Evolutionary conservation across 179 eudicot genomes (phyloP).

Genomic region (Beta lomatogona): DNA sequence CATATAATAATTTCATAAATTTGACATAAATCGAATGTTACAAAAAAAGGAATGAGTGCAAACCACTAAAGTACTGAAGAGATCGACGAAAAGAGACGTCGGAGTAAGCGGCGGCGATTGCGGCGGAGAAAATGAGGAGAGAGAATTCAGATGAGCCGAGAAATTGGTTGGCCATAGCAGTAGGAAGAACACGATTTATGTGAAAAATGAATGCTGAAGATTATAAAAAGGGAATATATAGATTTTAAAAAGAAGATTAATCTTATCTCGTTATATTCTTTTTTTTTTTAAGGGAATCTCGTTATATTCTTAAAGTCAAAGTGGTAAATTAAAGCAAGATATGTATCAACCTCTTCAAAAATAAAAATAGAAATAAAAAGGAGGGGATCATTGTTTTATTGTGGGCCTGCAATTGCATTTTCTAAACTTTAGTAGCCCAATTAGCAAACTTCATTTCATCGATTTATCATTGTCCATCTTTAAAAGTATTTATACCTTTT

Average conservation of each 20-base stretch:
- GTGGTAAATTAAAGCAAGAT: too few relatives aligned
- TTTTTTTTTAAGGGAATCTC: too few relatives aligned
- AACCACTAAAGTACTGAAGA: background rate
- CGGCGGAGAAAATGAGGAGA: conserved; percentile 17
- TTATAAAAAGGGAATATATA: background rate
- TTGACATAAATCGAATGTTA: background rate
- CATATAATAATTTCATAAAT: background rate
- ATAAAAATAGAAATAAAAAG: background rate
- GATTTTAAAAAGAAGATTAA: too few relatives aligned
- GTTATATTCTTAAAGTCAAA: too few relatives aligned
- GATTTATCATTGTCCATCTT: too few relatives aligned
- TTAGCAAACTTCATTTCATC: background rate
- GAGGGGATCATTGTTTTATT: background rate
- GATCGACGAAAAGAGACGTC: conserved; percentile 7
- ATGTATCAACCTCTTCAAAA: too few relatives aligned
- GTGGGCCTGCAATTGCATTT: background rate
- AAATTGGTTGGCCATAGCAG: conserved; percentile 35
- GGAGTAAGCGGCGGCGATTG: background rate
- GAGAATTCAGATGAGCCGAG: conserved; percentile 14
- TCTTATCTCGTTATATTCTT: too few relatives aligned
- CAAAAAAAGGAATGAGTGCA: background rate
- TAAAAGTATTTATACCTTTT: too few relatives aligned
- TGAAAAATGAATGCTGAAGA: background rate
- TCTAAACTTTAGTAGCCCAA: background rate
- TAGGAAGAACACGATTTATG: background rate